These are phyloP conservation scores for Trichothecium roseum DNA, from an alignment of 2,329 filamentous ascomycete genomes.

Conservation along the genomic window DNA sequence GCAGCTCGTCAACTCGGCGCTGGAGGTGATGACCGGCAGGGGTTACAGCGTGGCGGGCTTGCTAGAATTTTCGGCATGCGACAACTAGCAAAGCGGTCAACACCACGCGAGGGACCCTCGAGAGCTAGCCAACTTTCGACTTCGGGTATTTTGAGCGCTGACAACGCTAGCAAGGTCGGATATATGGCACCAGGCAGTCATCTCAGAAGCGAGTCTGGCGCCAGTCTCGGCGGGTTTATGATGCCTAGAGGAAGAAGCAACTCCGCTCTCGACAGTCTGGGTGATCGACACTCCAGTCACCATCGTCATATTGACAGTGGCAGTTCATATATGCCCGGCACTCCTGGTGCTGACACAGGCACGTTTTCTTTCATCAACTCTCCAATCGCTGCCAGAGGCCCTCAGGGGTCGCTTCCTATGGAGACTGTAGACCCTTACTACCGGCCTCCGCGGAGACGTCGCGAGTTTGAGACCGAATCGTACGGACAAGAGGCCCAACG, in stretches of 20 bases:
- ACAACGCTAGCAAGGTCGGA: conserved; percentile 53
- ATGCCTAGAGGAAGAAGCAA: conserved; percentile 40
- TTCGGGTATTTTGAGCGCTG: conserved; percentile 65
- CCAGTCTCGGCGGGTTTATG: conserved; percentile 40
- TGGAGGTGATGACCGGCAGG: conserved; percentile 61
- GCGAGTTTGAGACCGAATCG: conserved; percentile 27
- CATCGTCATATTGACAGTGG: conserved; percentile 44
- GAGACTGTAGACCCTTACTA: conserved; percentile 73
- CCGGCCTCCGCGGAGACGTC: conserved; percentile 65
- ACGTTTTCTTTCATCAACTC: conserved; percentile 62
- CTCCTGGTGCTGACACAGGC: conserved; percentile 58
- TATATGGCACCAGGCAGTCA: conserved; percentile 44
- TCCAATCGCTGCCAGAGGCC: conserved; percentile 37
- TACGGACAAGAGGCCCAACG: conserved; percentile 14
- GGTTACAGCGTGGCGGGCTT: conserved; percentile 69
- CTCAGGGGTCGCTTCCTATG: conserved; percentile 24
- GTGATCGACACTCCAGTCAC: conserved; percentile 30
- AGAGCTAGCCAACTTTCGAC: conserved; percentile 77
- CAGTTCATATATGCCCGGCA: conserved; percentile 62
- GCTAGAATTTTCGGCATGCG: conserved; percentile 87
- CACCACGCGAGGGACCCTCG: conserved; percentile 51
- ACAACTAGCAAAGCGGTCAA: conserved; percentile 66
- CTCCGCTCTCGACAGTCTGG: conserved; percentile 41
- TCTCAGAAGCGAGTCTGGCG: conserved; percentile 50
- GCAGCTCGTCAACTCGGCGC: conserved; percentile 72